A percentile compares a stretch with the other conserved stretches of the same genome.
Conservation (phyloP, 2,329 filamentous ascomycete genomes). For the Fusarium sarcochroum region DNA sequence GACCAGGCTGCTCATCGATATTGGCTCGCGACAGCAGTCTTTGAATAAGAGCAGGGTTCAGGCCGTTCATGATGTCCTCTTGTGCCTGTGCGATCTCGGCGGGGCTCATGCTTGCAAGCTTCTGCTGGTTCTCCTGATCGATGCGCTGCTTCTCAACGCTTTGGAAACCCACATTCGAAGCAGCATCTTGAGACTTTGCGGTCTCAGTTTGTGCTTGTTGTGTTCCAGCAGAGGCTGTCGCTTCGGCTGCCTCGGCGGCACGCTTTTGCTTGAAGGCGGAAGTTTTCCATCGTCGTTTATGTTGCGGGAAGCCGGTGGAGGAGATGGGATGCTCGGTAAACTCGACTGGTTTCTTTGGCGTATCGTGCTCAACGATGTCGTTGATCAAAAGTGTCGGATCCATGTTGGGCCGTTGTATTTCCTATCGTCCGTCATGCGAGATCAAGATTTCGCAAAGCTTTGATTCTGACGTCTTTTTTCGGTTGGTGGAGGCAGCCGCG, state of each 20-base stretch:
- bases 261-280: constrained; percentile 83
- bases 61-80: constrained; percentile 81
- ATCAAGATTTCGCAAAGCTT: constrained; percentile 9
- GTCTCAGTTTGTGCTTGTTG: constrained; percentile 7
- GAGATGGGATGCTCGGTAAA: constrained; percentile 62
- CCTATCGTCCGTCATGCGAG: constrained; percentile 5
- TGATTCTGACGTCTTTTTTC: constrained; percentile 41
- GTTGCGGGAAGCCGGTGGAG: constrained; percentile 86
- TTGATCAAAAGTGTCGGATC: constrained; percentile 71
- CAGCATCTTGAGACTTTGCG: neutral
- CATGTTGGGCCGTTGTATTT: constrained; percentile 46
- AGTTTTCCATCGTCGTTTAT: constrained; percentile 79
- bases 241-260: constrained; percentile 41
- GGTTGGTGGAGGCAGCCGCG: constrained; percentile 31
- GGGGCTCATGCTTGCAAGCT: constrained; percentile 82
- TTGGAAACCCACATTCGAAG: constrained; percentile 49
- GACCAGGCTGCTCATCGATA: constrained; percentile 72
- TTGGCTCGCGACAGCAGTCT: constrained; percentile 82
- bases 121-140: constrained; percentile 83
- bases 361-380: constrained; percentile 84
- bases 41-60: constrained; percentile 83
- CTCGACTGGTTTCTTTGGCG: constrained; percentile 72
- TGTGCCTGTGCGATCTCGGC: constrained; percentile 86
- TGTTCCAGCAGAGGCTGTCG: constrained; percentile 7
- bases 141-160: constrained; percentile 79